phyloP scores from a whole-genome alignment of 2,329 filamentous ascomycete species.

The Biscogniauxia sp. region DNA sequence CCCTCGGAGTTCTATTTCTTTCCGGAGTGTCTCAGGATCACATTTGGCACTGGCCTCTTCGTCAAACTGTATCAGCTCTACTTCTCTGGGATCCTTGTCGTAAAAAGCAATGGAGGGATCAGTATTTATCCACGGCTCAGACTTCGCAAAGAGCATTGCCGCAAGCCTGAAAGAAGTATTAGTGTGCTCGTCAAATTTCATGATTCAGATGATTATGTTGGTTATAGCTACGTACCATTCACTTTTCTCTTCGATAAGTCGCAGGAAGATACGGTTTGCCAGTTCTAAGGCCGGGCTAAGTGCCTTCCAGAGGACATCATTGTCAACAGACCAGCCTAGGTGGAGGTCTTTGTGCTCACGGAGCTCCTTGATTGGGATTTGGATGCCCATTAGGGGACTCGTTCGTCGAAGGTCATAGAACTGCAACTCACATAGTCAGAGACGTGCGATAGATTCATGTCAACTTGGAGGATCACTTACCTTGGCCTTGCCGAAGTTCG shows the following conservation, averaged over 20 bases:
- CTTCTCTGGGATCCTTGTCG: too few relatives aligned
- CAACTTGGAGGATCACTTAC: background rate
- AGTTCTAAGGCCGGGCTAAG: conserved; percentile 3
- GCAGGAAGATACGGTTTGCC: background rate
- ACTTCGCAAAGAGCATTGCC: too few relatives aligned
- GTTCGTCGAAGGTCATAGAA: background rate
- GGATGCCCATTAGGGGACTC: background rate
- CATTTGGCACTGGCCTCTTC: too few relatives aligned
- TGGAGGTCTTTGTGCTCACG: too few relatives aligned
- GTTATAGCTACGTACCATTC: conserved; percentile 5
- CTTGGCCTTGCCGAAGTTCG: conserved; percentile 1
- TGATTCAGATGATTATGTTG: background rate
- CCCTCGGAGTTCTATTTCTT: too few relatives aligned
- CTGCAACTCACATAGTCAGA: background rate
- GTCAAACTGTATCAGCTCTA: too few relatives aligned
- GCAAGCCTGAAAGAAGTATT: background rate
- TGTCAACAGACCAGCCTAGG: conserved; percentile 8
- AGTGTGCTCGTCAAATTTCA: background rate
- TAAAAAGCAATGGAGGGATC: too few relatives aligned
- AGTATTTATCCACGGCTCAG: too few relatives aligned
- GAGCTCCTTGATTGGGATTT: background rate
- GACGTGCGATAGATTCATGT: background rate
- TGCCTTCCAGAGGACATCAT: conserved; percentile 2
- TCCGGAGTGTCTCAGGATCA: too few relatives aligned
- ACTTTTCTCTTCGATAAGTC: conserved; percentile 4